Percentiles rank a stretch among this genome's conserved stretches.
phyloP scores from a whole-genome alignment of 2,329 filamentous ascomycete species.

The Calonectria pauciramosa region DNA sequence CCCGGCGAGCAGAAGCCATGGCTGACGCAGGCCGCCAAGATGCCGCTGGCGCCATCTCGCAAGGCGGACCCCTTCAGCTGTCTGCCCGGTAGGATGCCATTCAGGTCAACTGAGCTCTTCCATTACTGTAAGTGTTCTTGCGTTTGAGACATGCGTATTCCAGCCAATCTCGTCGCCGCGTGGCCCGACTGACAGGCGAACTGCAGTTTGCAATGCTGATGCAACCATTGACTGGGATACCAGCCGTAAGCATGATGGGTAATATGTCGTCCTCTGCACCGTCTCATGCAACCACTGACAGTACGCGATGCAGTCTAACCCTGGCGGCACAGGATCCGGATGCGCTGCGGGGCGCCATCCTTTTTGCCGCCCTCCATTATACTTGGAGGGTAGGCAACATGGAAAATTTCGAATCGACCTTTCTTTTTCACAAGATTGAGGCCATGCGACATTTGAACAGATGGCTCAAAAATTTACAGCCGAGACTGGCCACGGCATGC shows the following conservation, averaged over 20 bases:
- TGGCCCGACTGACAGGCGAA: background rate
- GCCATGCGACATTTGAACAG: conserved; percentile 33
- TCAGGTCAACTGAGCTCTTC: conserved; percentile 38
- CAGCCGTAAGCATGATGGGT: conserved; percentile 12
- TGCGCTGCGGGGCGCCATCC: conserved; percentile 35
- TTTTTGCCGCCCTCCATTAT: conserved; percentile 40
- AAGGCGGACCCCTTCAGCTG: conserved; percentile 19
- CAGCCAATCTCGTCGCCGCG: background rate
- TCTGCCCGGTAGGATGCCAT: conserved; percentile 36
- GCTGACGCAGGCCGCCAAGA: background rate
- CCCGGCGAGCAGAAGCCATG: conserved; percentile 41
- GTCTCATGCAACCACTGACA: background rate
- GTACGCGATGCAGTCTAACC: conserved; percentile 17
- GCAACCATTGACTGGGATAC: background rate
- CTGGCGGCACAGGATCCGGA: conserved; percentile 28
- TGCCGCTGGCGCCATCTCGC: conserved; percentile 11
- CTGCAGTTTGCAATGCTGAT: background rate
- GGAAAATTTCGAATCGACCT: conserved; percentile 31
- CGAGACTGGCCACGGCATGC: conserved; percentile 10
- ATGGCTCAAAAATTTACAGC: background rate
- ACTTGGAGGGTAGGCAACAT: conserved; percentile 35
- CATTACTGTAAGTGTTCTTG: conserved; percentile 37
- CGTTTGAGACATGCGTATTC: background rate
- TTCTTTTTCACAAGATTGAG: conserved; percentile 40
- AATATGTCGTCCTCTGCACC: background rate